Conservation (phyloP, 495 filamentous ascomycete genomes). For the Parmelia sp. region DNA sequence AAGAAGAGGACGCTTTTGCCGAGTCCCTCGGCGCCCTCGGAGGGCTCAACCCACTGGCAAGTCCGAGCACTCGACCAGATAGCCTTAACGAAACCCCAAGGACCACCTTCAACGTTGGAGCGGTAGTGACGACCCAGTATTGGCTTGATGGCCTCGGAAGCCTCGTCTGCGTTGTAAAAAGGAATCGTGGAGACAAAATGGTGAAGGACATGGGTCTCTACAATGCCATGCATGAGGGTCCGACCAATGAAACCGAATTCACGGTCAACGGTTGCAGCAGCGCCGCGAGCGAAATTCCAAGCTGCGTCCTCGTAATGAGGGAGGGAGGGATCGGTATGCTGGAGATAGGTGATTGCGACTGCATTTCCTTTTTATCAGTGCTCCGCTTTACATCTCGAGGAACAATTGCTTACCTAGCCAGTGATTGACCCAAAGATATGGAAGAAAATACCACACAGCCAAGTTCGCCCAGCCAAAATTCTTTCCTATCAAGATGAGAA, state of each 20-base stretch:
- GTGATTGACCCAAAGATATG: conserved; percentile 98
- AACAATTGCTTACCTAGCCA: conserved; percentile 54
- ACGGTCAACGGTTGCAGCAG: conserved; percentile 54
- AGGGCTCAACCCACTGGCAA: conserved; percentile 55
- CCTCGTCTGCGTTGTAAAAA: conserved; percentile 58
- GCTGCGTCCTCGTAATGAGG: conserved; percentile 50
- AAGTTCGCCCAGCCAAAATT: conserved; percentile 81
- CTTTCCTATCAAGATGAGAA: conserved; percentile 55
- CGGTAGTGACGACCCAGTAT: conserved; percentile 55
- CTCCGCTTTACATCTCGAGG: not conserved
- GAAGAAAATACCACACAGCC: conserved; percentile 86
- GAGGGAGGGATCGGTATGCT: conserved; percentile 55
- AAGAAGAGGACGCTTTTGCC: conserved; percentile 50
- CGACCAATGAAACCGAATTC: conserved; percentile 56
- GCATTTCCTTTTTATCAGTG: conserved; percentile 37
- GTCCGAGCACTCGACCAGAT: conserved; percentile 47
- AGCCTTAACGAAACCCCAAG: conserved; percentile 49
- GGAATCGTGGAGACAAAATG: conserved; percentile 57
- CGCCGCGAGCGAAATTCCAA: conserved; percentile 54
- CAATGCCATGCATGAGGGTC: conserved; percentile 51
- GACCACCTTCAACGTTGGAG: conserved; percentile 45
- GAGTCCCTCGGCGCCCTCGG: conserved; percentile 55
- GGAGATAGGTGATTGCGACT: conserved; percentile 58
- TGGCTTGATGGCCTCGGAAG: conserved; percentile 52
- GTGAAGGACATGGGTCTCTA: conserved; percentile 56